Evolutionary conservation across 257 asterid species (phyloP).

Genomic region (Primulina huaijiensis): DNA sequence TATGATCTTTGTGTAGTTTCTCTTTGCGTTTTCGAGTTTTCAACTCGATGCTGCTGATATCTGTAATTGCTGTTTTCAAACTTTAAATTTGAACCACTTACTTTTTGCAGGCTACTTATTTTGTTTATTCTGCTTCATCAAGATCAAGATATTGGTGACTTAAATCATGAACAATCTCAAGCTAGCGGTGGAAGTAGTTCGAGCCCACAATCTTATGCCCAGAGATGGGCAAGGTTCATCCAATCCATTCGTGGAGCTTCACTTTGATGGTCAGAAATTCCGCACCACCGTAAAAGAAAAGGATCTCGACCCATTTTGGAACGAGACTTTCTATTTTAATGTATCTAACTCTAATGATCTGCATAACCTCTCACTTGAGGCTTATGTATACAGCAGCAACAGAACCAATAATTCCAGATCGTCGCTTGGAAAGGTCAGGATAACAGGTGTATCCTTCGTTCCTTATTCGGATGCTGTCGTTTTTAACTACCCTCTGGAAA

Average conservation of each 20-base stretch:
- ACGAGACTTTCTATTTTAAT: slow-evolving; percentile 69
- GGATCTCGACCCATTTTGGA: slow-evolving; percentile 82
- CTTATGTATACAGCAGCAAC: slow-evolving; percentile 53
- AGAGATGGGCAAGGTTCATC: slow-evolving; percentile 88
- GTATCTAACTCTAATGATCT: slow-evolving; percentile 56
- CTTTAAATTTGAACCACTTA: too few species aligned
- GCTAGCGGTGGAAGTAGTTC: slow-evolving; percentile 78
- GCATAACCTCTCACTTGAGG: slow-evolving; percentile 59
- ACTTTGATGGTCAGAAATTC: slow-evolving; percentile 67
- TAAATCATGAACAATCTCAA: slow-evolving; percentile 67
- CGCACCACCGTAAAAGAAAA: slow-evolving; percentile 73
- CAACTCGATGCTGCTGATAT: too few species aligned
- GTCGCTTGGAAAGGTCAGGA: slow-evolving; percentile 72
- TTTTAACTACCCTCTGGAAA: slow-evolving; percentile 78
- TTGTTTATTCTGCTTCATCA: not conserved
- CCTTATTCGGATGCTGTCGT: slow-evolving; percentile 69
- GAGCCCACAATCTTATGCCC: slow-evolving; percentile 80
- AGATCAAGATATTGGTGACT: slow-evolving; percentile 14
- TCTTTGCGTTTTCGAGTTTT: too few species aligned
- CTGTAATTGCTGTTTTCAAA: too few species aligned
- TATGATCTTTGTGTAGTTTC: too few species aligned
- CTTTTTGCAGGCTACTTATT: slow-evolving; percentile 18
- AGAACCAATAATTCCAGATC: slow-evolving; percentile 46
- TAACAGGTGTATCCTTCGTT: slow-evolving; percentile 62
- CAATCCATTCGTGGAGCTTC: slow-evolving; percentile 72